A percentile compares a stretch with the other conserved stretches of the same genome.
Conservation (phyloP, 305 asterid genomes). For the Solanum hybrid region DNA sequence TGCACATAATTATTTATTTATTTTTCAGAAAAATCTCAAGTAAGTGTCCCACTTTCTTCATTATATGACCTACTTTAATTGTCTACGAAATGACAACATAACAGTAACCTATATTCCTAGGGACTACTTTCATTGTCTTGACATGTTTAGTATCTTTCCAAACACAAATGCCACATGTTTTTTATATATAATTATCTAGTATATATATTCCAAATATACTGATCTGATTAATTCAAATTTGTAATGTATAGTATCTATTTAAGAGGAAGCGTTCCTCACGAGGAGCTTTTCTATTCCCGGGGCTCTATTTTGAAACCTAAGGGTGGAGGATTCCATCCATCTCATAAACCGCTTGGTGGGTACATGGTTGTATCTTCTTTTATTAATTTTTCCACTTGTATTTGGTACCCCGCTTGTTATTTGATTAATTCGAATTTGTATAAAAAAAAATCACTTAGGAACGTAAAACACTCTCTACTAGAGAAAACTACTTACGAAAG, state of each 20-base stretch:
- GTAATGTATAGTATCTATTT: background rate
- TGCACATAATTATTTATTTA: background rate
- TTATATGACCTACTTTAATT: background rate
- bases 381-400: background rate
- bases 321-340: background rate
- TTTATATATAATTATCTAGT: background rate
- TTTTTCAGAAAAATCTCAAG: background rate
- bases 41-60: background rate
- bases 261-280: background rate
- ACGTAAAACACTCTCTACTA: background rate
- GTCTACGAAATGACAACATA: conserved; percentile 1
- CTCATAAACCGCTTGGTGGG: background rate
- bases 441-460: background rate
- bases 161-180: background rate
- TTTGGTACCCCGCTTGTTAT: background rate
- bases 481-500: background rate
- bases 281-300: background rate
- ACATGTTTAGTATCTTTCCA: background rate
- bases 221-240: background rate
- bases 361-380: background rate
- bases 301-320: background rate
- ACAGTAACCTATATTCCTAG: background rate
- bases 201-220: background rate
- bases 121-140: background rate
- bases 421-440: background rate